Conservation (phyloP, 352 stramenopile genomes). For the Pythium rishiriense region DNA sequence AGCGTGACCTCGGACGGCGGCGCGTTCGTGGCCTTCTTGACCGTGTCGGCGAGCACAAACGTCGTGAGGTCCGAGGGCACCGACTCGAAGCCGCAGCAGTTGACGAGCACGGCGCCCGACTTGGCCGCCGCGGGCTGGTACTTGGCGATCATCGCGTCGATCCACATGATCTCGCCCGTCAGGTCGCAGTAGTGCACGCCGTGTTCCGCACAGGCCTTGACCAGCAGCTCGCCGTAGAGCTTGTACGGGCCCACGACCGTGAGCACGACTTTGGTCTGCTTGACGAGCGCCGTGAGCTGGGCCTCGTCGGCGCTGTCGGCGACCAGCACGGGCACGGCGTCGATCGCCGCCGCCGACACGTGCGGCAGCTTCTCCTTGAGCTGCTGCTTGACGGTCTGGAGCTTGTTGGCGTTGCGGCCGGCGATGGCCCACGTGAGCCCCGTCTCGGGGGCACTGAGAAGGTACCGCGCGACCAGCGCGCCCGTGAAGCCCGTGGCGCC, state of each 20-base stretch:
- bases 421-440: constrained; percentile 88
- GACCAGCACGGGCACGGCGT: constrained; percentile 50
- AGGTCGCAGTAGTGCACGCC: constrained; percentile 93
- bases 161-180: constrained; percentile 88
- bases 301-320: constrained; percentile 53
- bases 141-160: constrained; percentile 75
- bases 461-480: constrained; percentile 66
- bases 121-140: constrained; percentile 54
- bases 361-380: constrained; percentile 51
- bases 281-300: constrained; percentile 75
- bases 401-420: constrained; percentile 72
- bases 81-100: constrained; percentile 89
- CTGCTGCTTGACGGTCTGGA: constrained; percentile 57
- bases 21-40: constrained; percentile 52
- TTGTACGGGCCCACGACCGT: constrained; percentile 89
- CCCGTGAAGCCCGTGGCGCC: constrained; percentile 91
- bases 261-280: constrained; percentile 72
- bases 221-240: constrained; percentile 80
- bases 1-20: constrained; percentile 40
- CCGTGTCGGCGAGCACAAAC: constrained; percentile 66
- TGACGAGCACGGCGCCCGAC: constrained; percentile 80
- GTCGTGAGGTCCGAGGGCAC: constrained; percentile 87
- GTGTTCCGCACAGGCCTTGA: constrained; percentile 84
- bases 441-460: constrained; percentile 49
- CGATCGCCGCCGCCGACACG: constrained; percentile 38